phyloP scores from a whole-genome alignment of 768 basidiomycete genomes.

The Clavaria fumosa region DNA sequence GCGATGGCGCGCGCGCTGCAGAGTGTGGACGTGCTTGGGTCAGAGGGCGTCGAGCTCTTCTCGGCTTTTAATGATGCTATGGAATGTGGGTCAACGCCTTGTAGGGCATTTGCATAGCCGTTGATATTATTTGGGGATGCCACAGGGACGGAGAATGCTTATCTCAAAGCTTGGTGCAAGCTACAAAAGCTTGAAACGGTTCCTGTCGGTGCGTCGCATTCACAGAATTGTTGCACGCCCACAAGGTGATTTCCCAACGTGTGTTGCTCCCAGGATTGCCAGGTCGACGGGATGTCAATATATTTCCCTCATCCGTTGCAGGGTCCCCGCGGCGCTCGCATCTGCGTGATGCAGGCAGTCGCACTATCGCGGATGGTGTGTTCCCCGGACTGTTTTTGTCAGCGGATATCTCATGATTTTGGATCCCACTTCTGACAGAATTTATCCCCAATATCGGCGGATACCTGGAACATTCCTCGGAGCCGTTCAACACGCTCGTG shows the following conservation, averaged over 20 bases:
- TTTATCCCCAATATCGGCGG: too few relatives aligned
- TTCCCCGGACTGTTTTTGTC: neutral
- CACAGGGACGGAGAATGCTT: slow-evolving; percentile 85
- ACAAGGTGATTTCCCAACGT: slow-evolving; percentile 4
- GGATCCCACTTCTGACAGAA: neutral
- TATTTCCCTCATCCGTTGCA: slow-evolving; percentile 30
- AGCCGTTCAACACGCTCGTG: slow-evolving; percentile 61
- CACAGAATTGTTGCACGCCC: neutral
- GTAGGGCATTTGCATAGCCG: neutral
- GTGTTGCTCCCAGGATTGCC: slow-evolving; percentile 30
- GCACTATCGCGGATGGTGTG: slow-evolving; percentile 50
- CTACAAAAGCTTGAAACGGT: slow-evolving; percentile 41
- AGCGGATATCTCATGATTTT: neutral
- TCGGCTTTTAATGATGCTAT: slow-evolving; percentile 75
- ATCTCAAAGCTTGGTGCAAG: slow-evolving; percentile 66
- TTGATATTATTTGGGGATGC: neutral
- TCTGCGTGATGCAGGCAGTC: slow-evolving; percentile 54
- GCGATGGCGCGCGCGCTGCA: slow-evolving; percentile 56
- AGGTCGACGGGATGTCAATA: slow-evolving; percentile 37
- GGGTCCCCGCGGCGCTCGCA: slow-evolving; percentile 57
- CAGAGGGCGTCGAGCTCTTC: slow-evolving; percentile 69
- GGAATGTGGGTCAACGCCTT: slow-evolving; percentile 49
- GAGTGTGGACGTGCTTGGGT: slow-evolving; percentile 68
- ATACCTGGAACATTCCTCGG: slow-evolving; percentile 21
- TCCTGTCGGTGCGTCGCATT: slow-evolving; percentile 18